Base-by-base conservation (phyloP, 768 basidiomycete species). In the Lyophyllum shimeji region DNA sequence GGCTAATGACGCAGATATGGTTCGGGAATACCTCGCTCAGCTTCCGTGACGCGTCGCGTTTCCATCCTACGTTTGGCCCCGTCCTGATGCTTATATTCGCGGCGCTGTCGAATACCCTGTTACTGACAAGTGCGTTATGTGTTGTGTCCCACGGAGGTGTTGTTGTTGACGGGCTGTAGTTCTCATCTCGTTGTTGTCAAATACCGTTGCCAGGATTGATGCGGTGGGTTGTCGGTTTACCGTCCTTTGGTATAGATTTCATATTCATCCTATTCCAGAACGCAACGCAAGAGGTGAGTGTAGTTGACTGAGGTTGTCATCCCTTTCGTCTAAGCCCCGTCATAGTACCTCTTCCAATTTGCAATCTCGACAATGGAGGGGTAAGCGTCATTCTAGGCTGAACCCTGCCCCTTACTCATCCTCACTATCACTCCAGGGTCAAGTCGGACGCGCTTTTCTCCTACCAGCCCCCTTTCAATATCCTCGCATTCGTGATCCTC, bases 401-500 rank as follows among this genome's bases (percentile, higher is more conserved):
- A 50, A 50, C 37, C 34, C 13, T 12, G 40, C 4, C 21, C 3
- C 29, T 21, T 51, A 51, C 34, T 60, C 46, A 42, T 60, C 60
- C 12, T 13, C 3, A n/a, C 52, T 20, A 46, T 8, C 50, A 39
- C 50, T 39, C 11, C 59, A 91, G 93, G 21, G 89, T 94, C 65
- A 94, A 94, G 67, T 86, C 88, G 2, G 93, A 95, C 67, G 90
- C 90, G 0, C 76, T 97, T 17, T 93, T 95, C 74, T 93, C 89
- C 46, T 96, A 97, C 64, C 90, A 94, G 61, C 92, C 91, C 1
- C 94, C 94, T 1, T 93, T 93, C 80, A 93, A 92, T 63, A 74
- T 93, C 18, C 73, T 90, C 18, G 95, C 95, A 1, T 86, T 94
- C 67, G 54, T 84, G 25, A 76, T 96, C 55, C 79, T 96, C 47